Evolutionary conservation across 2,329 filamentous ascomycete species (phyloP).

Genomic region (Fusarium bactridioides): DNA sequence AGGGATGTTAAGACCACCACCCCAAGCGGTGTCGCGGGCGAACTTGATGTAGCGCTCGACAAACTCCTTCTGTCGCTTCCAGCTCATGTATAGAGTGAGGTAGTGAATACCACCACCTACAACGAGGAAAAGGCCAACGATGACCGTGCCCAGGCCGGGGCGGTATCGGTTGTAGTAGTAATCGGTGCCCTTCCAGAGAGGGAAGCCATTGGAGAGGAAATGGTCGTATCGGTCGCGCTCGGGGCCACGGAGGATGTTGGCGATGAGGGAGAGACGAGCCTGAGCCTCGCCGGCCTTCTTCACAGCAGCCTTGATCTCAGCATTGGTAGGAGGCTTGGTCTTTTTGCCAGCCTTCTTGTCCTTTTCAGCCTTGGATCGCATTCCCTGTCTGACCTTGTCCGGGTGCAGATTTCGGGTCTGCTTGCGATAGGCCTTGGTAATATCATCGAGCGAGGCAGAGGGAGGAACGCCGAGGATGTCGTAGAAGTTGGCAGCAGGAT

Average conservation of each 20-base stretch:
- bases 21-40: slow-evolving; percentile 88
- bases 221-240: slow-evolving; percentile 91
- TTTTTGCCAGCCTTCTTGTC: slow-evolving; percentile 66
- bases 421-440: slow-evolving; percentile 94
- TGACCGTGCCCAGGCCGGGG: slow-evolving; percentile 85
- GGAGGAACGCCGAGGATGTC: slow-evolving; percentile 83
- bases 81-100: slow-evolving; percentile 81
- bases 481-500: slow-evolving; percentile 87
- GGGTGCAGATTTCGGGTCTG: slow-evolving; percentile 85
- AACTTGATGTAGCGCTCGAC: slow-evolving; percentile 91
- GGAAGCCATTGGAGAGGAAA: slow-evolving; percentile 92
- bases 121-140: slow-evolving; percentile 81
- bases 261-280: slow-evolving; percentile 83
- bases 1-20: slow-evolving; percentile 78
- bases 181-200: slow-evolving; percentile 93
- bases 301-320: slow-evolving; percentile 78
- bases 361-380: slow-evolving; percentile 73
- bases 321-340: slow-evolving; percentile 73
- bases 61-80: slow-evolving; percentile 90
- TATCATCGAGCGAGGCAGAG: slow-evolving; percentile 81
- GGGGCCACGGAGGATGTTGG: slow-evolving; percentile 83
- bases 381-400: slow-evolving; percentile 91
- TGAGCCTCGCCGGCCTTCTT: slow-evolving; percentile 86
- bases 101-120: slow-evolving; percentile 90
- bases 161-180: slow-evolving; percentile 98